Conservation (phyloP, 306 rosid species). For the Inga oerstediana region DNA sequence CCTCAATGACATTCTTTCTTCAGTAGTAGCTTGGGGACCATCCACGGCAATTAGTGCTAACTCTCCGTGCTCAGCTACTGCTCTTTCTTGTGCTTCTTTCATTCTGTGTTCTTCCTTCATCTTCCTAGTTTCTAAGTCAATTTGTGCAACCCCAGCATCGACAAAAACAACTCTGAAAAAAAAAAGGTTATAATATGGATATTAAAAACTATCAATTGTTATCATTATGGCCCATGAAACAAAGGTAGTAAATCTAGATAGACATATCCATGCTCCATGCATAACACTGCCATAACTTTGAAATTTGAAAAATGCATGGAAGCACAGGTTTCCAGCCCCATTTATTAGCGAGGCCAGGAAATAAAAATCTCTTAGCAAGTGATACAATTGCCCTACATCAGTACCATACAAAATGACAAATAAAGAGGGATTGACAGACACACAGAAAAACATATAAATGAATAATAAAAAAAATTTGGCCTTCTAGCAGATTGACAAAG, state of each 20-base stretch:
- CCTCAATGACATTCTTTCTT: slow-evolving; percentile 82
- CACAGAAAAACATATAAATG: slow-evolving; percentile 8
- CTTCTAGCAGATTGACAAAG: slow-evolving; percentile 24
- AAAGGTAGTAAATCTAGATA: background rate
- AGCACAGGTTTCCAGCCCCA: background rate
- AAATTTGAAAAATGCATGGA: slow-evolving; percentile 14
- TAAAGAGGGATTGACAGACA: slow-evolving; percentile 6
- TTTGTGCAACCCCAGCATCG: slow-evolving; percentile 88
- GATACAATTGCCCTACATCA: background rate
- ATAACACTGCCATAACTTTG: background rate
- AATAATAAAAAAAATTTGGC: slow-evolving; percentile 15
- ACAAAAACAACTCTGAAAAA: slow-evolving; percentile 85
- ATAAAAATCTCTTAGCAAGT: background rate
- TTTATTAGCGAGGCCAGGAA: background rate
- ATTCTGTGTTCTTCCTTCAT: slow-evolving; percentile 86
- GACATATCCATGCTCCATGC: background rate
- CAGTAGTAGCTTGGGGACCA: slow-evolving; percentile 63
- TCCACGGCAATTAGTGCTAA: slow-evolving; percentile 89
- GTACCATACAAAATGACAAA: background rate
- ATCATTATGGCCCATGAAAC: slow-evolving; percentile 5
- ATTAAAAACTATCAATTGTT: background rate
- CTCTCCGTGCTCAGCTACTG: slow-evolving; percentile 87
- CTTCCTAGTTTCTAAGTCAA: slow-evolving; percentile 87
- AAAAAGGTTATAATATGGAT: slow-evolving; percentile 20
- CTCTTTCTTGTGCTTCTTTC: slow-evolving; percentile 75